Percentiles rank a stretch among this genome's conserved stretches.
These are phyloP conservation scores for Xylariaceae sp. DNA, from an alignment of 2,329 filamentous ascomycete genomes.

Conservation along the genomic window DNA sequence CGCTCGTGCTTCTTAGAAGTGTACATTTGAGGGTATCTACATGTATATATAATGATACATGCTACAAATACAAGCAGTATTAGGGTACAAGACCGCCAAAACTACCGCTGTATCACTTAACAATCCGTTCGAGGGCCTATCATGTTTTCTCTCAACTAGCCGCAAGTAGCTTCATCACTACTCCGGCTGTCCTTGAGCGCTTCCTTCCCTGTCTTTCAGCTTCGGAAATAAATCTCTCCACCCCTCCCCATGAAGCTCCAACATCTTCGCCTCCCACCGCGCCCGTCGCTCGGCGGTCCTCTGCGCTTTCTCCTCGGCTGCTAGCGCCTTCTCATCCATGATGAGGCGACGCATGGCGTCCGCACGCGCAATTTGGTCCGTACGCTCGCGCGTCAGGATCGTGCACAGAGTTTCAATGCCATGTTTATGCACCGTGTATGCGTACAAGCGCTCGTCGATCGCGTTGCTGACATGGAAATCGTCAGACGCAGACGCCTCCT, in stretches of 20 bases:
- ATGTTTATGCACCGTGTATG: constrained; percentile 8
- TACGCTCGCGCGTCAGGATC: constrained; percentile 30
- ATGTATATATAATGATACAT: background rate
- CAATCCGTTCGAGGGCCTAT: background rate
- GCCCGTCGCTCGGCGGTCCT: constrained; percentile 17
- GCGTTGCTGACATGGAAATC: background rate
- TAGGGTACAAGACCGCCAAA: background rate
- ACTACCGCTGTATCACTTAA: background rate
- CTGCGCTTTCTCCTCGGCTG: constrained; percentile 32
- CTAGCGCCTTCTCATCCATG: constrained; percentile 33
- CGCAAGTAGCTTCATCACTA: too few species aligned
- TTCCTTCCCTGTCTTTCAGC: background rate
- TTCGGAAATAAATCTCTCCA: constrained; percentile 30
- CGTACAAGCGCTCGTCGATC: constrained; percentile 20
- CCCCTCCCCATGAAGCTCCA: constrained; percentile 26
- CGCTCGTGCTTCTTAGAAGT: background rate
- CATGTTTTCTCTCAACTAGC: background rate
- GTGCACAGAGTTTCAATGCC: constrained; percentile 22
- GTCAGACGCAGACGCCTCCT: background rate
- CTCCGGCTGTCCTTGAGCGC: too few species aligned
- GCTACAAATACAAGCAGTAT: background rate
- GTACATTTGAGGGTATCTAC: constrained; percentile 1
- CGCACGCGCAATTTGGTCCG: constrained; percentile 37
- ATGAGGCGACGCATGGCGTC: constrained; percentile 41
- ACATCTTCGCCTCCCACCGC: constrained; percentile 36